Percentiles rank a stretch among this genome's conserved stretches.
phyloP scores from a whole-genome alignment of 2,329 filamentous ascomycete genomes.

The Penicillium polonicum region DNA sequence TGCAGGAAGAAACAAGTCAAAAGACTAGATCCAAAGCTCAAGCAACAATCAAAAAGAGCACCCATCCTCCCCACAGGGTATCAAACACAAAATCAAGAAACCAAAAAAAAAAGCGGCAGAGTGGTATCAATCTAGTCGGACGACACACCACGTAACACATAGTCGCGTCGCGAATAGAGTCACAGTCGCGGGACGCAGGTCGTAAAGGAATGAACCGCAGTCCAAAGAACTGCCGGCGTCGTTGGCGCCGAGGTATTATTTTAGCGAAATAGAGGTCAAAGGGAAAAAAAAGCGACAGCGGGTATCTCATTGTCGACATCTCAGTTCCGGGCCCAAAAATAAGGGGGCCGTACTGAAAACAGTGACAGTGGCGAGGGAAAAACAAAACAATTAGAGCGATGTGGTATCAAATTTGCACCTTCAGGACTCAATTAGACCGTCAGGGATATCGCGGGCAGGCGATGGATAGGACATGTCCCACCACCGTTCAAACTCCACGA shows the following conservation, averaged over 20 bases:
- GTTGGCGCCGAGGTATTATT: conserved; percentile 15
- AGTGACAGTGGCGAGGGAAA: conserved; percentile 34
- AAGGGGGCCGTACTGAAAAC: conserved; percentile 7
- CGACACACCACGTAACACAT: conserved; percentile 30
- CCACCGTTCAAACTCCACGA: conserved; percentile 44
- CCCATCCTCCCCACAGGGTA: conserved; percentile 35
- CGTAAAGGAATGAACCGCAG: conserved; percentile 35
- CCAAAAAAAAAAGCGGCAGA: conserved; percentile 26
- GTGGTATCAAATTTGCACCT: conserved; percentile 24
- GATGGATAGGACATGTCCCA: conserved; percentile 39
- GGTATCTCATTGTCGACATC: conserved; percentile 35
- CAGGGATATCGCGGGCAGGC: conserved; percentile 24
- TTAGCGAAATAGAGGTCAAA: conserved; percentile 14
- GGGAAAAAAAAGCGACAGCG: conserved; percentile 25
- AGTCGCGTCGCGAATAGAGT: conserved; percentile 34
- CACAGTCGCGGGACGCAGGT: conserved; percentile 34
- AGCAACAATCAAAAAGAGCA: conserved; percentile 25
- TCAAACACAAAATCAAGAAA: conserved; percentile 34
- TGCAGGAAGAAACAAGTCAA: conserved; percentile 14
- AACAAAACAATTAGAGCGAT: conserved; percentile 19
- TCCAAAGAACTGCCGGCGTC: conserved; percentile 11
- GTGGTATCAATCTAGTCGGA: conserved; percentile 32
- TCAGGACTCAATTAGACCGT: conserved; percentile 21
- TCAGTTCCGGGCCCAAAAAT: conserved; percentile 12
- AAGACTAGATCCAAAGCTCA: conserved; percentile 16